Evolutionary conservation across 495 filamentous ascomycete species (phyloP).

Genomic region (Clavariopsis aquatica): DNA sequence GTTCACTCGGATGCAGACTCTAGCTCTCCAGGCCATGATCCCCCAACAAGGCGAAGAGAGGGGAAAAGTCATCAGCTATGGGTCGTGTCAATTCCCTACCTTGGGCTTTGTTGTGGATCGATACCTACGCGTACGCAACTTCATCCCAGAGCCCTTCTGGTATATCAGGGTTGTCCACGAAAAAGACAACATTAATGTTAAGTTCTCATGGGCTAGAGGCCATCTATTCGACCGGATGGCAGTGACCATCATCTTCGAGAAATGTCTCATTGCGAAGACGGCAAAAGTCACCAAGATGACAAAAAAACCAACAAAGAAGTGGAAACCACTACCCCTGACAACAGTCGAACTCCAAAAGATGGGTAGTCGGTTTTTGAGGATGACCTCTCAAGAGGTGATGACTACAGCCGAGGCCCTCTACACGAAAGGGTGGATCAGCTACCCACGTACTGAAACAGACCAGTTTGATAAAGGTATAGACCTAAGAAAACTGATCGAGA

Average conservation of each 20-base stretch:
- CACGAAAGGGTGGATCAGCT: slow-evolving; percentile 93
- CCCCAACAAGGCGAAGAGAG: slow-evolving; percentile 54
- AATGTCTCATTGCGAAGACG: slow-evolving; percentile 72
- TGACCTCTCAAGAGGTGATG: slow-evolving; percentile 89
- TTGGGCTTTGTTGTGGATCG: slow-evolving; percentile 95
- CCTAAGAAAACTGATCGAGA: slow-evolving; percentile 74
- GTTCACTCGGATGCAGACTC: slow-evolving; percentile 87
- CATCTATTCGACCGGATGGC: slow-evolving; percentile 85
- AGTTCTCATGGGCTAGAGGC: slow-evolving; percentile 79
- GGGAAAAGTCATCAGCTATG: slow-evolving; percentile 76
- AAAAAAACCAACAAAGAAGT: slow-evolving; percentile 90
- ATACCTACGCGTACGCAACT: slow-evolving; percentile 89
- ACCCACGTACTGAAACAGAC: slow-evolving; percentile 95
- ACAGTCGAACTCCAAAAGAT: slow-evolving; percentile 99
- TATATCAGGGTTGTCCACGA: slow-evolving; percentile 79
- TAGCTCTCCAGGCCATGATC: slow-evolving; percentile 68
- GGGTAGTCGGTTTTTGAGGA: slow-evolving; percentile 78
- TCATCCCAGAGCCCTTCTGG: slow-evolving; percentile 93
- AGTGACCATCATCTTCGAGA: slow-evolving; percentile 79
- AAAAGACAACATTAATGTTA: slow-evolving; percentile 75
- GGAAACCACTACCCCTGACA: slow-evolving; percentile 88
- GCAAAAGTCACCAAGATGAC: slow-evolving; percentile 81
- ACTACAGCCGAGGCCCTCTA: slow-evolving; percentile 85
- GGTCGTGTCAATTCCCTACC: slow-evolving; percentile 96
- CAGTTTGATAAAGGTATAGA: slow-evolving; percentile 92